Evolutionary conservation across 2,329 filamentous ascomycete species (phyloP).

Genomic region (Ceratocystis diversiconidia): DNA sequence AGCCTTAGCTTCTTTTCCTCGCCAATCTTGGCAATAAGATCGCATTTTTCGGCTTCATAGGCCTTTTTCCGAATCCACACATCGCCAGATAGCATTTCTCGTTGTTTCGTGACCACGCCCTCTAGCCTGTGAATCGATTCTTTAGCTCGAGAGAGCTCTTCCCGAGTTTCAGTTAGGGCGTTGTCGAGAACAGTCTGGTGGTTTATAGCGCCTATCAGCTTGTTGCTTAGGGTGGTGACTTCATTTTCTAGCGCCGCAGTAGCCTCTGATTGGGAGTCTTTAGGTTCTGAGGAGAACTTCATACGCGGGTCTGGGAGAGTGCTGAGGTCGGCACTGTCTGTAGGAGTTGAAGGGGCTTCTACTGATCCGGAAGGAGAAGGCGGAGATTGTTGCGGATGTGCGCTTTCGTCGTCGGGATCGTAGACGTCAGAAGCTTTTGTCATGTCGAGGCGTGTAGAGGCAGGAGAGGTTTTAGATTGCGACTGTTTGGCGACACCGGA

Average conservation of each 20-base stretch:
- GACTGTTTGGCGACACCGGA: neutral
- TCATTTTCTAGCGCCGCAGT: slow-evolving; percentile 42
- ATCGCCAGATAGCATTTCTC: slow-evolving; percentile 58
- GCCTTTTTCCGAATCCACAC: slow-evolving; percentile 61
- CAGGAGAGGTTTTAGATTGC: slow-evolving; percentile 5
- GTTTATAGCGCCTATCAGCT: slow-evolving; percentile 95
- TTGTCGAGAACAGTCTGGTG: slow-evolving; percentile 89
- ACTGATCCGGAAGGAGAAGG: slow-evolving; percentile 7
- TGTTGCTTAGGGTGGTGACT: slow-evolving; percentile 81
- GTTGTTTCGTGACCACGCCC: slow-evolving; percentile 47
- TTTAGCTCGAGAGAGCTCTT: slow-evolving; percentile 64
- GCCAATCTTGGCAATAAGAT: slow-evolving; percentile 41
- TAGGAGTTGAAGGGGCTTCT: slow-evolving; percentile 23
- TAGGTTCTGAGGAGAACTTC: slow-evolving; percentile 27
- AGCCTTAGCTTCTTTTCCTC: slow-evolving; percentile 53
- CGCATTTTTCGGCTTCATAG: slow-evolving; percentile 56
- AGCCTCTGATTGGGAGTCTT: neutral
- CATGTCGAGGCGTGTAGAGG: slow-evolving; percentile 9
- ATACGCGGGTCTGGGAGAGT: slow-evolving; percentile 53
- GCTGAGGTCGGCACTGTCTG: slow-evolving; percentile 48
- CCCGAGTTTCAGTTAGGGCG: slow-evolving; percentile 63
- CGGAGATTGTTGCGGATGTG: slow-evolving; percentile 9
- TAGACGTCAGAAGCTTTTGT: slow-evolving; percentile 15
- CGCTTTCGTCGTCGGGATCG: slow-evolving; percentile 16
- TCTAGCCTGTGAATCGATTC: slow-evolving; percentile 57